Conservation (phyloP, 495 filamentous ascomycete genomes). For the Penicillium nucicola region DNA sequence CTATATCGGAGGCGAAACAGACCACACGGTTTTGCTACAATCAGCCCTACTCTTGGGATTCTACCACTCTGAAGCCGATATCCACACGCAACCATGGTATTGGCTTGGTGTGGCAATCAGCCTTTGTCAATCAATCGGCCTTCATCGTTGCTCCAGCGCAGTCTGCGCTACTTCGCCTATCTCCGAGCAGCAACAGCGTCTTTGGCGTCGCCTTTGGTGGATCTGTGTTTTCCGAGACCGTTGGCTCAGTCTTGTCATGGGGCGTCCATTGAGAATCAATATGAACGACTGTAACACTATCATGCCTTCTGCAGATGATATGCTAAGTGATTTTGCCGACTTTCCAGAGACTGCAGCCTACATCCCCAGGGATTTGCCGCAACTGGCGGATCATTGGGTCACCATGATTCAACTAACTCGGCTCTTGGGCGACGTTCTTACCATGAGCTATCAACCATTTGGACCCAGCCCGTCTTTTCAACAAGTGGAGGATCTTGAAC, state of each 20-base stretch:
- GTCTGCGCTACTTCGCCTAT: slow-evolving; percentile 14
- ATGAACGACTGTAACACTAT: slow-evolving; percentile 31
- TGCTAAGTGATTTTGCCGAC: slow-evolving; percentile 25
- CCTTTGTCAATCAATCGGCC: slow-evolving; percentile 31
- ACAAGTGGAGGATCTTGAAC: slow-evolving; percentile 25
- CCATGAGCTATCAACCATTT: slow-evolving; percentile 17
- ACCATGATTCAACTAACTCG: slow-evolving; percentile 24
- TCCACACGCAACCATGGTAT: slow-evolving; percentile 35
- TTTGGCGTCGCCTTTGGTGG: slow-evolving; percentile 43
- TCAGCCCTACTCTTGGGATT: slow-evolving; percentile 37
- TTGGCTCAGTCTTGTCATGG: slow-evolving; percentile 36
- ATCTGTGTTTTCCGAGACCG: slow-evolving; percentile 36
- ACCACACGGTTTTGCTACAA: slow-evolving; percentile 38
- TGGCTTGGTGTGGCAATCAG: slow-evolving; percentile 37
- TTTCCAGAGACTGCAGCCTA: slow-evolving; percentile 6
- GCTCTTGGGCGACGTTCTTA: slow-evolving; percentile 21
- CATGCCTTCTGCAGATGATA: slow-evolving; percentile 22
- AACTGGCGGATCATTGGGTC: slow-evolving; percentile 29
- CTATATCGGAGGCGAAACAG: slow-evolving; percentile 27
- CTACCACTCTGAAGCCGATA: slow-evolving; percentile 36
- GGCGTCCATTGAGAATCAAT: slow-evolving; percentile 35
- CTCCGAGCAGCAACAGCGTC: slow-evolving; percentile 21
- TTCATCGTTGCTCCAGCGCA: slow-evolving; percentile 27
- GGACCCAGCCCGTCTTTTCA: slow-evolving; percentile 7
- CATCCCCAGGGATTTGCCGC: slow-evolving; percentile 19